These are phyloP conservation scores for Pythium oligandrum DNA, from an alignment of 352 stramenopile genomes.

Conservation along the genomic window DNA sequence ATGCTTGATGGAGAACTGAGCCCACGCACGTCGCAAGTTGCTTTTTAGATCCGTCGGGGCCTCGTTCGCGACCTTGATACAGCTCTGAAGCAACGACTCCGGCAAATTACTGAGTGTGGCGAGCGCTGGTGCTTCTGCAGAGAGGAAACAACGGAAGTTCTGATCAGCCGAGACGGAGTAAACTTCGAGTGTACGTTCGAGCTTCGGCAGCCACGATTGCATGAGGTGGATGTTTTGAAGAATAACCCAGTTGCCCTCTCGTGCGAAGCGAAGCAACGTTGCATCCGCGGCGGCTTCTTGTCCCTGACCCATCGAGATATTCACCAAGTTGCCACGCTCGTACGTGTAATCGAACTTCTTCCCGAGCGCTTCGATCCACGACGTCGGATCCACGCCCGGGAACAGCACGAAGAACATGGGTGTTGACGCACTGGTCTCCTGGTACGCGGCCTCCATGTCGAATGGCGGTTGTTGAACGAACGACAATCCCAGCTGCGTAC, in stretches of 20 bases:
- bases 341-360: slow-evolving; percentile 81
- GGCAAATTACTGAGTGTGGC: slow-evolving; percentile 87
- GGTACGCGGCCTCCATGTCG: slow-evolving; percentile 81
- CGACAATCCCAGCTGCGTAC: slow-evolving; percentile 36
- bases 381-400: slow-evolving; percentile 86
- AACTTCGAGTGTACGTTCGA: slow-evolving; percentile 75
- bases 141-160: slow-evolving; percentile 94
- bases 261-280: slow-evolving; percentile 61
- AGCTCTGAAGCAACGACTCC: slow-evolving; percentile 78
- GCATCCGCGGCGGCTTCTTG: slow-evolving; percentile 74
- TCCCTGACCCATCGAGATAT: slow-evolving; percentile 89
- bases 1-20: slow-evolving; percentile 75
- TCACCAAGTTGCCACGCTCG: slow-evolving; percentile 65
- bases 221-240: slow-evolving; percentile 92
- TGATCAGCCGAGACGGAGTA: slow-evolving; percentile 82
- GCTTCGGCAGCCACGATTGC: slow-evolving; percentile 83
- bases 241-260: slow-evolving; percentile 85
- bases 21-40: slow-evolving; percentile 77
- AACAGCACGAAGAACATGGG: slow-evolving; percentile 93
- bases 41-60: slow-evolving; percentile 77
- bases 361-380: slow-evolving; percentile 80
- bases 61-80: slow-evolving; percentile 86
- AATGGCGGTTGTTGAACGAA: slow-evolving; percentile 86
- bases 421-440: slow-evolving; percentile 87
- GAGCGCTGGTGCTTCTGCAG: slow-evolving; percentile 84